These are phyloP conservation scores for Paramecium bursaria DNA, from an alignment of 73 alveolate genomes.

Conservation along the genomic window DNA sequence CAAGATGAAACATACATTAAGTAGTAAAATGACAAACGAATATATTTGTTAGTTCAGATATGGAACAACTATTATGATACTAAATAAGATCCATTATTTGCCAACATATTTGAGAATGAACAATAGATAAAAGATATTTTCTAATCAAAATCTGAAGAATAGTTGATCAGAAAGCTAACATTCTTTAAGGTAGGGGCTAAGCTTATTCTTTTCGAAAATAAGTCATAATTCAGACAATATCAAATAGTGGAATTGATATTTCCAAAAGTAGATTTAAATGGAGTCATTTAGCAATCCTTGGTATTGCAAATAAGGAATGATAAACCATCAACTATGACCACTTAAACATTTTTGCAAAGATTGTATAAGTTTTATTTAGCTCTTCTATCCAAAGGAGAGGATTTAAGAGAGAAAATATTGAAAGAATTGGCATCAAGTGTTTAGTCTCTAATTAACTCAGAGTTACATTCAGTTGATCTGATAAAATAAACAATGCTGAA, in stretches of 20 bases:
- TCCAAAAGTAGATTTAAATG: constrained; percentile 56
- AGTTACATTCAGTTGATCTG: too few relatives aligned
- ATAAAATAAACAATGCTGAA: background rate
- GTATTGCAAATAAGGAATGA: constrained; percentile 27
- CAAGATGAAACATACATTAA: constrained; percentile 58
- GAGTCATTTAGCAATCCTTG: constrained; percentile 1
- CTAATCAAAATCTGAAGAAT: background rate
- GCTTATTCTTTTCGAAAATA: background rate
- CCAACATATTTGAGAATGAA: background rate
- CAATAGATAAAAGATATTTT: constrained; percentile 14
- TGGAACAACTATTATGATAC: constrained; percentile 55
- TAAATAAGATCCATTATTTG: constrained; percentile 1
- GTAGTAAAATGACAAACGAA: constrained; percentile 49
- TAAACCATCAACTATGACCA: constrained; percentile 52
- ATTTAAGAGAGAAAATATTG: constrained; percentile 40
- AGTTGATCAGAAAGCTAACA: background rate
- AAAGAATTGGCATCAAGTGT: constrained; percentile 29
- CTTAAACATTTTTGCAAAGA: constrained; percentile 9
- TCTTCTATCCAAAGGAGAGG: constrained; percentile 37
- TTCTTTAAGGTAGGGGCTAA: background rate
- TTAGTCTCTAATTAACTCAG: background rate
- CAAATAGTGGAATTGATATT: constrained; percentile 55
- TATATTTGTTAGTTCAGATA: constrained; percentile 2
- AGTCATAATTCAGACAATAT: constrained; percentile 33
- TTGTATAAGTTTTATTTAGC: constrained; percentile 34